A percentile compares a stretch with the other conserved stretches of the same genome.
Conservation (phyloP, 495 filamentous ascomycete genomes). For the Lepraria neglecta region DNA sequence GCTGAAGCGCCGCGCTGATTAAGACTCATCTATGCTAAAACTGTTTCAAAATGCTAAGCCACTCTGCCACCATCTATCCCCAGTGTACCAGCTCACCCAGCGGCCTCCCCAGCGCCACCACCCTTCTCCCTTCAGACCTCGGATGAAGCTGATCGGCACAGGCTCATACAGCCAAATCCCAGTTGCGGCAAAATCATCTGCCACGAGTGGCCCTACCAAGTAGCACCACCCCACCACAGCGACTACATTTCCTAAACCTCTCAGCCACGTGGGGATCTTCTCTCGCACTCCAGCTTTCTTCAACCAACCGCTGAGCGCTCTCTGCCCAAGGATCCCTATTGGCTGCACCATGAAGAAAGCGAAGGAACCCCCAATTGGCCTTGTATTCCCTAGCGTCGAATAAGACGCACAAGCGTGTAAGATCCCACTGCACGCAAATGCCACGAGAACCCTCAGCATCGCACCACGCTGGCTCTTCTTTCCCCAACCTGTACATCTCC, state of each 20-base stretch:
- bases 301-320: constrained; percentile 29
- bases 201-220: constrained; percentile 45
- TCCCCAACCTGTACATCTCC: constrained; percentile 16
- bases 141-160: constrained; percentile 55
- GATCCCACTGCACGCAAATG: constrained; percentile 54
- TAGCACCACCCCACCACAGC: constrained; percentile 54
- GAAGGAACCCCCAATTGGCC: constrained; percentile 38
- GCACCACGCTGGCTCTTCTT: constrained; percentile 20
- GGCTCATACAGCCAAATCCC: constrained; percentile 65
- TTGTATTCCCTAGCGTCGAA: constrained; percentile 43
- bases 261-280: constrained; percentile 33
- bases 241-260: constrained; percentile 45
- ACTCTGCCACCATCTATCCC: constrained; percentile 58
- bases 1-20: too few species aligned
- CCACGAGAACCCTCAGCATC: constrained; percentile 38
- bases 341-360: constrained; percentile 54
- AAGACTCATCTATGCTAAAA: too few species aligned
- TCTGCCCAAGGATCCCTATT: constrained; percentile 50
- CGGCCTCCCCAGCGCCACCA: constrained; percentile 53
- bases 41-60: constrained; percentile 37
- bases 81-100: constrained; percentile 47
- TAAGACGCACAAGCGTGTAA: constrained; percentile 56
- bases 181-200: constrained; percentile 56
- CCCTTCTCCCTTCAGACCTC: constrained; percentile 49
- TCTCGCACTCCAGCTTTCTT: constrained; percentile 21